phyloP scores from a whole-genome alignment of 2,329 filamentous ascomycete genomes.

The Pleoardoris graminearum region DNA sequence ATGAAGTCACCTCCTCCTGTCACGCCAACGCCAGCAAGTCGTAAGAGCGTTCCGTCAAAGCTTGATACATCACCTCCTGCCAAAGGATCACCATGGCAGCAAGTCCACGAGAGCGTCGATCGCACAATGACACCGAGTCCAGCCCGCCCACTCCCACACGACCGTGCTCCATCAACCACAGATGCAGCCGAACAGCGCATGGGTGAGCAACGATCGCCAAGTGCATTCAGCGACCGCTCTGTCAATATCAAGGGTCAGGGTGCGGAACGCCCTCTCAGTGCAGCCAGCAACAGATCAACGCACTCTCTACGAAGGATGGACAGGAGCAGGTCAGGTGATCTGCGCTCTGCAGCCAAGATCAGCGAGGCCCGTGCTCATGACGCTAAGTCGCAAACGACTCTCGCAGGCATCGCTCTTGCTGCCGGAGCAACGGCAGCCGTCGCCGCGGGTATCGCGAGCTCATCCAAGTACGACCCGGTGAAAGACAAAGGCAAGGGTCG shows the following conservation, averaged over 20 bases:
- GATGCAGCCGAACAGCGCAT: constrained; percentile 43
- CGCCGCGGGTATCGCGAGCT: constrained; percentile 52
- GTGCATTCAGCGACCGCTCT: constrained; percentile 51
- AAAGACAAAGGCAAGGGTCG: constrained; percentile 87
- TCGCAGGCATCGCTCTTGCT: constrained; percentile 37
- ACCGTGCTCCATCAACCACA: constrained; percentile 40
- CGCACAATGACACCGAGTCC: constrained; percentile 44
- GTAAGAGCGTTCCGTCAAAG: constrained; percentile 28
- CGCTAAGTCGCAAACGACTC: constrained; percentile 40
- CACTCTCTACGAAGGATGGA: constrained; percentile 73
- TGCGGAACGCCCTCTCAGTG: constrained; percentile 64
- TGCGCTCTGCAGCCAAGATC: constrained; percentile 69
- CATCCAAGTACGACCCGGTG: constrained; percentile 70
- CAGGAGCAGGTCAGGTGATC: constrained; percentile 72
- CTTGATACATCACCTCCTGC: constrained; percentile 31
- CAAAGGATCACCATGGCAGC: constrained; percentile 44
- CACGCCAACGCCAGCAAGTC: constrained; percentile 35
- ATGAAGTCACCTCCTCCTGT: constrained; percentile 36
- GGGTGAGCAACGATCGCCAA: constrained; percentile 43
- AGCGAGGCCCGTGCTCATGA: constrained; percentile 49
- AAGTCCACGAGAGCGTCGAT: constrained; percentile 53
- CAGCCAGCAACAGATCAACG: constrained; percentile 60
- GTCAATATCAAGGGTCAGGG: constrained; percentile 48
- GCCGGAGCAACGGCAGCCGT: constrained; percentile 44
- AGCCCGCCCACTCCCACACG: constrained; percentile 37